These are phyloP conservation scores for Talaromyces pinophilus DNA, from an alignment of 2,329 filamentous ascomycete species.

Conservation along the genomic window DNA sequence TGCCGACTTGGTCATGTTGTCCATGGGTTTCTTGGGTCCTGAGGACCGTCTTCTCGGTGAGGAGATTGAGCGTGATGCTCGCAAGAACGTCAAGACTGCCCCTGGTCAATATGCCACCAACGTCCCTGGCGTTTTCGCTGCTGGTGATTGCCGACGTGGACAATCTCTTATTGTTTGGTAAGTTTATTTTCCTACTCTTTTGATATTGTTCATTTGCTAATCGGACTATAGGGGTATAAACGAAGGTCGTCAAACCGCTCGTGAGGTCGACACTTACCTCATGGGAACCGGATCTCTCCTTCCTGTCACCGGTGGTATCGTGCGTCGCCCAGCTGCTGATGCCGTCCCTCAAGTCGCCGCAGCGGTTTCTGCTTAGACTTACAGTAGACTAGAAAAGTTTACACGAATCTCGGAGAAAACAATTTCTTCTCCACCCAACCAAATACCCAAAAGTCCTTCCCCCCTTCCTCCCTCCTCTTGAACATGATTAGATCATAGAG, in stretches of 20 bases:
- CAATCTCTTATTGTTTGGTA: constrained; percentile 96
- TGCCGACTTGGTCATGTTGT: constrained; percentile 87
- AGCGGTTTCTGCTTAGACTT: constrained; percentile 17
- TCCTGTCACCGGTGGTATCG: constrained; percentile 88
- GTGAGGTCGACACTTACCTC: constrained; percentile 87
- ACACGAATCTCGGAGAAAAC: not conserved
- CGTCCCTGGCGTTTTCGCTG: constrained; percentile 83
- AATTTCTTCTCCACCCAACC: not conserved
- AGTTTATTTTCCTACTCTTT: constrained; percentile 39
- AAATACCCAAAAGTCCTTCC: constrained; percentile 15
- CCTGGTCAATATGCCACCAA: constrained; percentile 87
- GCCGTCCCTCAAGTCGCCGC: constrained; percentile 38
- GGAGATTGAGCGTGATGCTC: constrained; percentile 84
- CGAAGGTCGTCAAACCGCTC: constrained; percentile 87
- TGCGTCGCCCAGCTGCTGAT: constrained; percentile 69
- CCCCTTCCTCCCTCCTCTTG: not conserved
- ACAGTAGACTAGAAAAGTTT: not conserved
- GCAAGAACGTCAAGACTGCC: constrained; percentile 95
- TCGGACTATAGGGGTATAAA: constrained; percentile 75
- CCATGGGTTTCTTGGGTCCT: constrained; percentile 96
- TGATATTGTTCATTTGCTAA: too few relatives aligned
- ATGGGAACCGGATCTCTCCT: constrained; percentile 73
- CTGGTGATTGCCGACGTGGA: constrained; percentile 90
- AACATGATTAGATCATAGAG: constrained; percentile 14
- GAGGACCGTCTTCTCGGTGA: constrained; percentile 85